phyloP scores from a whole-genome alignment of 2,329 filamentous ascomycete genomes.

The Microsporum audouinii region DNA sequence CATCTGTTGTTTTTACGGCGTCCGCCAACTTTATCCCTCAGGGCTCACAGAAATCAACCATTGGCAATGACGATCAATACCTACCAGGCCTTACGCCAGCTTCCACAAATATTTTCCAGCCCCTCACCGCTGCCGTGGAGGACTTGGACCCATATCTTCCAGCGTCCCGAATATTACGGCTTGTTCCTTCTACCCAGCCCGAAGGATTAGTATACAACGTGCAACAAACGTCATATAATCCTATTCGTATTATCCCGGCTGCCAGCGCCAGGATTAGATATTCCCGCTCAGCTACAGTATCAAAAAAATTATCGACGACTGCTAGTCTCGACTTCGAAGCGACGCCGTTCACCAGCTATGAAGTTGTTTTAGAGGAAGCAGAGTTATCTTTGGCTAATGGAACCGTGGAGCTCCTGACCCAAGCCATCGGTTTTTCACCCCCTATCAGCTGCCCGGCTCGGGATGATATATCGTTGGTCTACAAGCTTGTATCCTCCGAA shows the following conservation, averaged over 20 bases:
- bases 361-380: constrained; percentile 40
- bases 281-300: constrained; percentile 29
- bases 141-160: constrained; percentile 42
- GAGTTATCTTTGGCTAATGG: constrained; percentile 39
- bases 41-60: constrained; percentile 27
- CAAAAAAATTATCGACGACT: constrained; percentile 37
- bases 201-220: constrained; percentile 44
- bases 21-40: constrained; percentile 37
- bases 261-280: constrained; percentile 47
- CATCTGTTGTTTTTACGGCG: constrained; percentile 45
- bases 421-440: constrained; percentile 24
- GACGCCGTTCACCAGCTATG: constrained; percentile 41
- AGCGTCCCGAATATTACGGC: constrained; percentile 46
- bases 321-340: constrained; percentile 47
- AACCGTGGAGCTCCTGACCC: constrained; percentile 34
- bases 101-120: constrained; percentile 47
- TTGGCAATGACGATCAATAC: constrained; percentile 37
- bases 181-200: constrained; percentile 41
- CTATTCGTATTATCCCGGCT: constrained; percentile 45
- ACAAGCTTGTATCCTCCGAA: constrained; percentile 36
- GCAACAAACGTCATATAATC: constrained; percentile 41
- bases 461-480: constrained; percentile 48
- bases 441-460: constrained; percentile 39
- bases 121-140: constrained; percentile 37
- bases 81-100: constrained; percentile 44